A percentile compares a stretch with the other conserved stretches of the same genome.
Evolutionary conservation across 2,329 filamentous ascomycete species (phyloP).

Genomic region (Fusarium siculi): DNA sequence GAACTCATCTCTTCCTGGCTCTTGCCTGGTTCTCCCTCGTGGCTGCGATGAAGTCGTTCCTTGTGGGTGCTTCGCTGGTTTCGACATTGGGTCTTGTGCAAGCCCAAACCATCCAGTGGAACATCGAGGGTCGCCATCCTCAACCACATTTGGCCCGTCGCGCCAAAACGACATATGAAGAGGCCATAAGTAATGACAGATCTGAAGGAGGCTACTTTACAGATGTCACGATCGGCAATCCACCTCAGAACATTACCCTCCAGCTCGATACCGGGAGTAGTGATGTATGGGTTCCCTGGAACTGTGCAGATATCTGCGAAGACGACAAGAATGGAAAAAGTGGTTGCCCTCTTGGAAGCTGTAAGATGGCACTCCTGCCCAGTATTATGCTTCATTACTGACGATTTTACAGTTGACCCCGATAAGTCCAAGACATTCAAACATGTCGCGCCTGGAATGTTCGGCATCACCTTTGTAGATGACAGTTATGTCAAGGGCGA

Average conservation of each 20-base stretch:
- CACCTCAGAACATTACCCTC: constrained; percentile 64
- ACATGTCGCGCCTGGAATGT: constrained; percentile 55
- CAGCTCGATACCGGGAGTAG: constrained; percentile 74
- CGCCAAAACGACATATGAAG: constrained; percentile 52
- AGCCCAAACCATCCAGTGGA: constrained; percentile 58
- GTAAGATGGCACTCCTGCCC: constrained; percentile 49
- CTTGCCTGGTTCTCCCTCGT: not conserved
- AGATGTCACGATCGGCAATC: constrained; percentile 66
- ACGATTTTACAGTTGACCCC: constrained; percentile 55
- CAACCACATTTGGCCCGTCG: constrained; percentile 51
- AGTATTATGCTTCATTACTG: constrained; percentile 25
- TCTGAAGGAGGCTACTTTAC: constrained; percentile 64
- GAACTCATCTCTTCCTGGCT: constrained; percentile 13
- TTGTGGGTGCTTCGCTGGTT: constrained; percentile 34
- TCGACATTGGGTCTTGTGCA: constrained; percentile 38
- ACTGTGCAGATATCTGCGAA: constrained; percentile 53
- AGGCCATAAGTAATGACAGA: constrained; percentile 57
- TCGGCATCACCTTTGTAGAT: constrained; percentile 72
- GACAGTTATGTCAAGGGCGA: constrained; percentile 66
- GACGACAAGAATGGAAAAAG: constrained; percentile 15
- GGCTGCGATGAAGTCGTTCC: constrained; percentile 41
- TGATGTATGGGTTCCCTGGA: constrained; percentile 69
- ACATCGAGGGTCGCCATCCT: constrained; percentile 54
- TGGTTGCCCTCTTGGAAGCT: constrained; percentile 58
- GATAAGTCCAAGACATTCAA: constrained; percentile 59